A percentile compares a stretch with the other conserved stretches of the same genome.
Evolutionary conservation across 768 basidiomycete genomes (phyloP).

Genomic region (Boletus coccyginus): DNA sequence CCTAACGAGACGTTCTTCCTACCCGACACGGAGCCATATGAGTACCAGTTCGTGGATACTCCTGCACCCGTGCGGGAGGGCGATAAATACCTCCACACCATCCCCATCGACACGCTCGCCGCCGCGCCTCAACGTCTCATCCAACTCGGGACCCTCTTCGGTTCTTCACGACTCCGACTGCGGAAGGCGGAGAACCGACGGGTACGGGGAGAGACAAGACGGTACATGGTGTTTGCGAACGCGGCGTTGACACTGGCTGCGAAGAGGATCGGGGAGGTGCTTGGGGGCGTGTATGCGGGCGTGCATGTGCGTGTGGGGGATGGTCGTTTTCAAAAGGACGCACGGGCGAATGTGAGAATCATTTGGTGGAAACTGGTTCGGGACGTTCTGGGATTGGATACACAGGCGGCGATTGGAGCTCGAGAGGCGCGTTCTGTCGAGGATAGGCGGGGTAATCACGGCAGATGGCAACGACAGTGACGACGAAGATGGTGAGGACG

Average conservation of each 20-base stretch:
- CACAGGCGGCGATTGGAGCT: conserved; percentile 34
- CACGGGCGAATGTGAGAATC: conserved; percentile 39
- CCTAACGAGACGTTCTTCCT: conserved; percentile 44
- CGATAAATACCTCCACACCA: conserved; percentile 3
- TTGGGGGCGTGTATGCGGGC: conserved; percentile 54
- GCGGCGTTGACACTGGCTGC: conserved; percentile 43
- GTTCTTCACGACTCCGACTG: conserved; percentile 64
- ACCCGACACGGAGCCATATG: conserved; percentile 56
- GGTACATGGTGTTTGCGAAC: conserved; percentile 57
- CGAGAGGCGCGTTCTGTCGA: conserved; percentile 14
- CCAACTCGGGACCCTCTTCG: conserved; percentile 74
- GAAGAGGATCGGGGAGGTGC: conserved; percentile 38
- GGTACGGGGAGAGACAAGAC: conserved; percentile 48
- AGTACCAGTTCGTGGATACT: conserved; percentile 32
- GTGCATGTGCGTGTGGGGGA: conserved; percentile 71
- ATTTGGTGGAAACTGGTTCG: conserved; percentile 61
- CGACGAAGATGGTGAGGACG: not conserved
- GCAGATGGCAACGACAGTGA: not conserved
- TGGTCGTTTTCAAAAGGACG: conserved; percentile 51
- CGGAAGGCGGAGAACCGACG: conserved; percentile 37
- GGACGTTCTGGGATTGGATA: conserved; percentile 42
- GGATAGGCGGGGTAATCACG: not conserved
- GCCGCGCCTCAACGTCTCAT: conserved; percentile 45
- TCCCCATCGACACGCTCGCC: conserved; percentile 13
- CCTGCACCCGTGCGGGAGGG: conserved; percentile 5